Evolutionary conservation across 345 rosid genomes (phyloP), one percentile per base, ranked within the genome.

Genomic region (Eucalyptus curtisii): DNA sequence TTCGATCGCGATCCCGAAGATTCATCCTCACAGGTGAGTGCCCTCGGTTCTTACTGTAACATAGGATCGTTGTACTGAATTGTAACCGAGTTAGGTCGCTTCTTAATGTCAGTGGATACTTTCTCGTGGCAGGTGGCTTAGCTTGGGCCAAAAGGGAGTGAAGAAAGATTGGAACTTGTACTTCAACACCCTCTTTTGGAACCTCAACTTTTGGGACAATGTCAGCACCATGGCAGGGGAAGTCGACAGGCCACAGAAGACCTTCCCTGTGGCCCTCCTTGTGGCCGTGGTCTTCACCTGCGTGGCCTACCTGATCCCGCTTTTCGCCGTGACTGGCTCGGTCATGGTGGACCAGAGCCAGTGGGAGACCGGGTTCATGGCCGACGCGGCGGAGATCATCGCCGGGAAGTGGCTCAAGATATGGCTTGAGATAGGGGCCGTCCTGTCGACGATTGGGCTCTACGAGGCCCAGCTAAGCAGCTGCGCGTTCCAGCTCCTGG

Each of bases 121-220:
- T 19, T 40, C 22, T 71, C 27, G 81, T 19, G 13, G 81, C 45
- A 71, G 98, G 59, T 97, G 99, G 98, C 85, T 94, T 71, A 95
- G 95, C 89, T 89, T 95, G 53, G 98, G 98, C 42, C 92, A 90
- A 45, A 95, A 92, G 80, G 94, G 94, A 3, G 92, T 92, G 37
- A 88, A 93, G 87, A 96, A 93, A 61, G 92, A 96, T 59, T 97
- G 99, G 99, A 94, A 89, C 76, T 91, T 95, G 55, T 97, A 89
- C 91, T 95, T 97, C 94, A 97, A 97, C 59, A 97, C 99, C 44
- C 95, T 96, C 47, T 96, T 97, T 47, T 96, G 99, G 99, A 96
- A 97, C 92, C 90, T 97, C 92, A 96, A 97, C 86, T 97, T 96
- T 31, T 97, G 98, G 99, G 99, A 97, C 88, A 96, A 90, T 59